Evolutionary conservation across 257 asterid genomes (phyloP).

Genomic region (Cruciata laevipes): DNA sequence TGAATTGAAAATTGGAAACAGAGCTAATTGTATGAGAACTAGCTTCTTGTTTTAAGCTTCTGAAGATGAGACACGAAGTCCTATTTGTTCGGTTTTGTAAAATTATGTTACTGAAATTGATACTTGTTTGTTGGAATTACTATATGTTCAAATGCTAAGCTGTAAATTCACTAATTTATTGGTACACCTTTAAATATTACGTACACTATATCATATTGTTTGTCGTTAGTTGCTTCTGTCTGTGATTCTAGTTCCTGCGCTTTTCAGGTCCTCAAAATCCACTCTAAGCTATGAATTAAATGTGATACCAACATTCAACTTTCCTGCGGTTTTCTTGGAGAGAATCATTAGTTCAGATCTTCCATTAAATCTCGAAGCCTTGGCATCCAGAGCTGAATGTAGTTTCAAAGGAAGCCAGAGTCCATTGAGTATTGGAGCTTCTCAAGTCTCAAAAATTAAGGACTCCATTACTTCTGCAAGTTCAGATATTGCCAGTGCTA

Average conservation of each 20-base stretch:
- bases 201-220: neutral
- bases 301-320: slow-evolving; percentile 85
- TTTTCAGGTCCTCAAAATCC: slow-evolving; percentile 48
- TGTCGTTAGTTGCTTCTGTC: neutral
- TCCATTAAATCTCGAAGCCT: slow-evolving; percentile 83
- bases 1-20: too few relatives aligned
- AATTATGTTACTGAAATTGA: too few relatives aligned
- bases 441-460: slow-evolving; percentile 20
- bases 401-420: slow-evolving; percentile 51
- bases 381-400: slow-evolving; percentile 84
- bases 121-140: too few relatives aligned
- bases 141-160: neutral
- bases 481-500: slow-evolving; percentile 23
- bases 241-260: neutral
- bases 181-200: neutral
- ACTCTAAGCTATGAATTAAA: slow-evolving; percentile 71
- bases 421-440: slow-evolving; percentile 17
- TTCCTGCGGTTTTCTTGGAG: slow-evolving; percentile 93
- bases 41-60: too few relatives aligned
- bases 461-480: slow-evolving; percentile 31
- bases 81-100: too few relatives aligned
- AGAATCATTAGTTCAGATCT: slow-evolving; percentile 89
- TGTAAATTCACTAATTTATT: neutral
- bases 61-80: too few relatives aligned
- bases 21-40: too few relatives aligned